Conservation (phyloP, 1,284 basidiomycete species). For the Ceratobasidium papillatum region DNA sequence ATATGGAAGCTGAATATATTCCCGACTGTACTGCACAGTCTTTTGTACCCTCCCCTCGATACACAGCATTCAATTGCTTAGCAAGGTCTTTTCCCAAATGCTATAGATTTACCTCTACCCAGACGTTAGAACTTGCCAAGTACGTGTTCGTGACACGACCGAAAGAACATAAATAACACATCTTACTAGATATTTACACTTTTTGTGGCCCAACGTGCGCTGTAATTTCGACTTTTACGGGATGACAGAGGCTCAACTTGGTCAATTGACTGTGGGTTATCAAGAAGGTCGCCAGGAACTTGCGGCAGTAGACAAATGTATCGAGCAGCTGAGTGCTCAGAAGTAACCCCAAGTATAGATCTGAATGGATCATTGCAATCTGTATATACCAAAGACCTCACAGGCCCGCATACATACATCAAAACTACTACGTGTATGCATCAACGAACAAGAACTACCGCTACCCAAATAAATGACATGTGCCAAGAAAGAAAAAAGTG, state of each 20-base stretch:
- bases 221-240: background rate
- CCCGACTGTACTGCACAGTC: background rate
- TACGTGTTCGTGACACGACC: background rate
- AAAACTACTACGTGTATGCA: constrained; percentile 9
- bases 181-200: background rate
- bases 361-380: background rate
- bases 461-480: constrained; percentile 6
- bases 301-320: too few species aligned
- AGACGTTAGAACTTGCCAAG: background rate
- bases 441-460: background rate
- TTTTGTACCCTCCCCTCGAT: background rate
- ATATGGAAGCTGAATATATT: background rate
- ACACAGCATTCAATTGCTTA: background rate
- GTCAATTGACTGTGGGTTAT: too few species aligned
- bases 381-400: background rate
- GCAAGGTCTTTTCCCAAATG: background rate
- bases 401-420: constrained; percentile 3
- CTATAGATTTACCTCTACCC: background rate
- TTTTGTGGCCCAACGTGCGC: background rate
- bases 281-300: too few species aligned
- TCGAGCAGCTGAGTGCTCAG: too few species aligned
- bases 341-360: too few species aligned
- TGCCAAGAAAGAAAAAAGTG: background rate
- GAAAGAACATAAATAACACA: background rate
- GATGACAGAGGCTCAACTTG: too few species aligned